phyloP scores from a whole-genome alignment of 306 rosid species.

The Sphenostylis stenocarpa region DNA sequence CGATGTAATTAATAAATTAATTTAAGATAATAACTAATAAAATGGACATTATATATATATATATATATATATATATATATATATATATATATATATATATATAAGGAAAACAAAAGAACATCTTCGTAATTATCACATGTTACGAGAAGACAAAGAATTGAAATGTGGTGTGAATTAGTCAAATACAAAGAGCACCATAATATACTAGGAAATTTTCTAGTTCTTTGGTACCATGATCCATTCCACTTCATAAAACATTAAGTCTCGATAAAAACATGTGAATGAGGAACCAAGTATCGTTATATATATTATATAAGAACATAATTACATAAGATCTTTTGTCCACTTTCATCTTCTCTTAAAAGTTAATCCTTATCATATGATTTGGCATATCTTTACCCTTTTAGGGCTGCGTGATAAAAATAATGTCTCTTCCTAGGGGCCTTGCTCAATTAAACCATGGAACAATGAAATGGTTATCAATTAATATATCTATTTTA shows the following conservation, averaged over 20 bases:
- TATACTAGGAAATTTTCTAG: background rate
- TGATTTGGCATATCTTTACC: constrained; percentile 12
- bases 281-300: background rate
- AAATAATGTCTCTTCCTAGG: background rate
- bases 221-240: background rate
- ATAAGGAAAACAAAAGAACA: background rate
- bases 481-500: background rate
- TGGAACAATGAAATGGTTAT: background rate
- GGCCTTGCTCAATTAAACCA: constrained; percentile 23
- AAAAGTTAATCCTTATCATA: constrained; percentile 3
- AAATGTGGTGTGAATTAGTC: background rate
- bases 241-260: background rate
- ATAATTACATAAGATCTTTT: background rate
- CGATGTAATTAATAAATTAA: background rate
- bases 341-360: background rate
- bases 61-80: too few relatives aligned
- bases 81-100: too few relatives aligned
- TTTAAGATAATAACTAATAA: background rate
- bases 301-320: constrained; percentile 6
- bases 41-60: background rate
- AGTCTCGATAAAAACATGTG: background rate
- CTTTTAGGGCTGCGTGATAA: background rate
- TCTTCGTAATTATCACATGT: background rate
- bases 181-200: background rate
- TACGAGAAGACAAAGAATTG: background rate